Evolutionary conservation across 2,329 filamentous ascomycete genomes (phyloP).

Genomic region (Alternaria sp.): DNA sequence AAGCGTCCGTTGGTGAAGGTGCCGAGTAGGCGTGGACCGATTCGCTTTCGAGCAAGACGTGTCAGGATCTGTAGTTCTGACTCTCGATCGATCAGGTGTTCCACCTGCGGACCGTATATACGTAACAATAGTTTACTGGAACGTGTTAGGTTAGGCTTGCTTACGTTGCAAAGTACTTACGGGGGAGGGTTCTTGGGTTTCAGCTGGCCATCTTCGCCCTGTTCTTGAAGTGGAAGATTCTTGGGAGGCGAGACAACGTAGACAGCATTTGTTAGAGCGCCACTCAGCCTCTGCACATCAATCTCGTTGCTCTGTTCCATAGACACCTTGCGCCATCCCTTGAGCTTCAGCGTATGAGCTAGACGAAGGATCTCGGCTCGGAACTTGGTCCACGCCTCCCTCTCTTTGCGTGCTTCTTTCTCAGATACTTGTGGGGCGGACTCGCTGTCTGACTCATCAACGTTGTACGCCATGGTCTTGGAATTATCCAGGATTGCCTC

Average conservation of each 20-base stretch:
- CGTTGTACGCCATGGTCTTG: constrained; percentile 81
- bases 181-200: constrained; percentile 60
- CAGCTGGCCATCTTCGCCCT: constrained; percentile 50
- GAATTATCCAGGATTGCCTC: constrained; percentile 89
- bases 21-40: constrained; percentile 87
- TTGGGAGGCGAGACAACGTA: constrained; percentile 89
- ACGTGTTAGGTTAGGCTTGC: constrained; percentile 21
- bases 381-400: constrained; percentile 82
- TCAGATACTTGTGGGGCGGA: constrained; percentile 55
- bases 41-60: constrained; percentile 87
- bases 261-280: constrained; percentile 93
- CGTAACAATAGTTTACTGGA: constrained; percentile 81
- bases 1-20: constrained; percentile 96
- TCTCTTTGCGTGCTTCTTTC: constrained; percentile 67
- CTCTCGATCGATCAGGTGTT: constrained; percentile 93
- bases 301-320: constrained; percentile 74
- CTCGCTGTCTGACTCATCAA: constrained; percentile 63
- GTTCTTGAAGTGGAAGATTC: constrained; percentile 59
- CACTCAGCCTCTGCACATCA: constrained; percentile 79
- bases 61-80: constrained; percentile 86
- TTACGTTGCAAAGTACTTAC: constrained; percentile 52
- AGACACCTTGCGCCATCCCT: constrained; percentile 87
- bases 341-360: constrained; percentile 85
- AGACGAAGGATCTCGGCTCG: constrained; percentile 92
- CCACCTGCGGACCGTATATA: constrained; percentile 93